A percentile compares a stretch with the other conserved stretches of the same genome.
These are phyloP conservation scores for Neoarthrinium moseri DNA, from an alignment of 2,329 filamentous ascomycete genomes.

Conservation along the genomic window DNA sequence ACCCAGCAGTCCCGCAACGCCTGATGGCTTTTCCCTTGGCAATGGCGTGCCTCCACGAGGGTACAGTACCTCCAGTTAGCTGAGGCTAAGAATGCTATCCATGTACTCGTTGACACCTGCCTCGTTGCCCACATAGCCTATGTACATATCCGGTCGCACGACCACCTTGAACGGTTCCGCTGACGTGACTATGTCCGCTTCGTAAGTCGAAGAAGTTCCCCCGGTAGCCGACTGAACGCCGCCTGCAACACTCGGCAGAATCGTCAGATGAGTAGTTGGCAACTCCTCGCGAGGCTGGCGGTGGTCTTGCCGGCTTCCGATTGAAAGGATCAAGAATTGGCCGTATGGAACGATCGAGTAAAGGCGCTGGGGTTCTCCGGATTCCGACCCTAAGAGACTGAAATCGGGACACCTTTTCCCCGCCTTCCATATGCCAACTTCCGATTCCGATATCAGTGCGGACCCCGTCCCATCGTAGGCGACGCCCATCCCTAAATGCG, in stretches of 20 bases:
- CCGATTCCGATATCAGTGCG: conserved; percentile 30
- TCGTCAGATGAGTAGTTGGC: conserved; percentile 5
- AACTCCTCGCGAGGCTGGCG: conserved; percentile 8
- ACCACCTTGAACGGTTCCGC: conserved; percentile 30
- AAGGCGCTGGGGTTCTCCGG: conserved; percentile 21
- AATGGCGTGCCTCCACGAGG: no score
- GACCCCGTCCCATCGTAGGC: conserved; percentile 35
- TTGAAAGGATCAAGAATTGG: conserved; percentile 26
- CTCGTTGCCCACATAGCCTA: conserved; percentile 31
- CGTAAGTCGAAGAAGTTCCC: not conserved
- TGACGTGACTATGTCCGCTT: conserved; percentile 26
- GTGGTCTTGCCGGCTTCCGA: conserved; percentile 8
- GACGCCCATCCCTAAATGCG: conserved; percentile 38
- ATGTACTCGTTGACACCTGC: conserved; percentile 26
- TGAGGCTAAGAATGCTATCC: not conserved
- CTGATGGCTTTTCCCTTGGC: no score
- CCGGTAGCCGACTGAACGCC: not conserved
- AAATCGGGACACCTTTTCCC: conserved; percentile 37
- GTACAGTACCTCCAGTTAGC: not conserved
- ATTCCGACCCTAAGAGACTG: conserved; percentile 15
- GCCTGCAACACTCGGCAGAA: not conserved
- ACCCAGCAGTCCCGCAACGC: no score
- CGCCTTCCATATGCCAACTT: conserved; percentile 34
- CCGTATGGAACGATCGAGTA: conserved; percentile 32
- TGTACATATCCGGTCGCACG: conserved; percentile 40